A percentile compares a stretch with the other conserved stretches of the same genome.
Conservation (phyloP, 2,329 filamentous ascomycete genomes). For the Calycina marina region DNA sequence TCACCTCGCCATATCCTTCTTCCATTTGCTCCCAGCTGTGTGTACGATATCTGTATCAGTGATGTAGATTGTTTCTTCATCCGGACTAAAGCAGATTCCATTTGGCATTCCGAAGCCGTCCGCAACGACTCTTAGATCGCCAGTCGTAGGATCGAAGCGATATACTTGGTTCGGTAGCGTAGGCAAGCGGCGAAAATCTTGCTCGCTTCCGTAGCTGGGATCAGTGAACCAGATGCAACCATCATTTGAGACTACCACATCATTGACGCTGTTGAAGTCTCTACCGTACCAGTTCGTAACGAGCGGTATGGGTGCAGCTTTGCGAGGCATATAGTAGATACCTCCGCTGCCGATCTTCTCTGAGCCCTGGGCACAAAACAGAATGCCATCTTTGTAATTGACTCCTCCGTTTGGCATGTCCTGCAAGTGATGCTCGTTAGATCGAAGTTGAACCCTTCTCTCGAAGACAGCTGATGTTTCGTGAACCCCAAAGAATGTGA, state of each 20-base stretch:
- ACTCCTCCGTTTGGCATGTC: constrained; percentile 30
- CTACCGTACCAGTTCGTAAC: constrained; percentile 29
- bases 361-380: constrained; percentile 30
- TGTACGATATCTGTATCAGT: constrained; percentile 25
- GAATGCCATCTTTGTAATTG: constrained; percentile 27
- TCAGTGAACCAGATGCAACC: constrained; percentile 36
- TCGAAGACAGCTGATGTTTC: too few relatives aligned
- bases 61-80: constrained; percentile 28
- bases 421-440: too few relatives aligned
- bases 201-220: constrained; percentile 29
- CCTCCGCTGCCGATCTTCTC: constrained; percentile 13
- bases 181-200: constrained; percentile 29
- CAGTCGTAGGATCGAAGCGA: constrained; percentile 27
- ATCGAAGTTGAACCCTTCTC: too few relatives aligned
- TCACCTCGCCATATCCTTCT: constrained; percentile 19
- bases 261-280: constrained; percentile 33
- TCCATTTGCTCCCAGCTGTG: constrained; percentile 15
- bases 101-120: constrained; percentile 31
- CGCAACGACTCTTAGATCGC: constrained; percentile 31
- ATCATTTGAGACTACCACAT: constrained; percentile 26
- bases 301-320: constrained; percentile 17
- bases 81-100: constrained; percentile 21
- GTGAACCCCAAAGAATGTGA: too few relatives aligned
- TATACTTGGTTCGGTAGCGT: constrained; percentile 34
- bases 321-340: constrained; percentile 18